phyloP scores from a whole-genome alignment of 2,329 filamentous ascomycete genomes.

The Aureobasidium namibiae region DNA sequence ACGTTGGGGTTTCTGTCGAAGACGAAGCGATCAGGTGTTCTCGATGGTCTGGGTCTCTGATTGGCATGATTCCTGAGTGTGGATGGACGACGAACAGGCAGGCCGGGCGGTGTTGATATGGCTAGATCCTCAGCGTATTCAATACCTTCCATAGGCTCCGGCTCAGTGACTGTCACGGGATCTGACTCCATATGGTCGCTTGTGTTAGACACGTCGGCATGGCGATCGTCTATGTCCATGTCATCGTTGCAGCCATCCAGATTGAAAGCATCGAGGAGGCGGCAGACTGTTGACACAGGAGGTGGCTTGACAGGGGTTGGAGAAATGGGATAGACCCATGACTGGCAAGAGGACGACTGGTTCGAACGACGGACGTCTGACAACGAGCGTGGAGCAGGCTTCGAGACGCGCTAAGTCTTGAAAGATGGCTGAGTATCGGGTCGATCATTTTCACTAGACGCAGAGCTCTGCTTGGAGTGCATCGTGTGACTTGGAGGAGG shows the following conservation, averaged over 20 bases:
- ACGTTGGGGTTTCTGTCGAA: slow-evolving; percentile 24
- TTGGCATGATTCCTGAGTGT: neutral
- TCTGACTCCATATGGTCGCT: neutral
- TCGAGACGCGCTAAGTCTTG: neutral
- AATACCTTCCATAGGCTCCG: slow-evolving; percentile 4
- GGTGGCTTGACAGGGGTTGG: neutral
- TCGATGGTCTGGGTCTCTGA: neutral
- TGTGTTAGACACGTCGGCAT: neutral
- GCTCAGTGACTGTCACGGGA: neutral
- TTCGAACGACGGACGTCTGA: neutral
- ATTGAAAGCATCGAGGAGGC: neutral
- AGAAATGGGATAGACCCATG: neutral
- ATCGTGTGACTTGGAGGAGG: neutral
- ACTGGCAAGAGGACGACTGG: neutral
- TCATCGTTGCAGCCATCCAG: slow-evolving; percentile 4
- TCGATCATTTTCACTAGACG: neutral
- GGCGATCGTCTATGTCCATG: neutral
- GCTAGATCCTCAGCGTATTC: neutral
- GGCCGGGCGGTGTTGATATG: neutral
- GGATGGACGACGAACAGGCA: slow-evolving; percentile 9
- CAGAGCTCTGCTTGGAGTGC: neutral
- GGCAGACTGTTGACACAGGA: neutral
- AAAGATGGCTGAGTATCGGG: neutral
- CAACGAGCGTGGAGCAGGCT: neutral
- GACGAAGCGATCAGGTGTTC: slow-evolving; percentile 52